phyloP scores from a whole-genome alignment of 306 rosid genomes.

The Oxytropis ochrocephala region DNA sequence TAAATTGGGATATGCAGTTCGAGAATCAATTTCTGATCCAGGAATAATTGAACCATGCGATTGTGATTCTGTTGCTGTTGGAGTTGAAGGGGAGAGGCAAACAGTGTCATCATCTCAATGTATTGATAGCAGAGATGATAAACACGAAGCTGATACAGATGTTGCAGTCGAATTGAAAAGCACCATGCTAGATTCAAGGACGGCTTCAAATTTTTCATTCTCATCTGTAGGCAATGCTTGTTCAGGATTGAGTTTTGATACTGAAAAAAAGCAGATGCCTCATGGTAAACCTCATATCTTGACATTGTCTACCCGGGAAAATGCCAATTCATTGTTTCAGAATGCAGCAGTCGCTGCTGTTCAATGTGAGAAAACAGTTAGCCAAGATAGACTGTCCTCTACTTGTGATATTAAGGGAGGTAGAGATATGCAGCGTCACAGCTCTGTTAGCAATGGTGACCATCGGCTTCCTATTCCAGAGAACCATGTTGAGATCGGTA shows the following conservation, averaged over 20 bases:
- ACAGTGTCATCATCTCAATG: slow-evolving; percentile 15
- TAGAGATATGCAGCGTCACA: slow-evolving; percentile 24
- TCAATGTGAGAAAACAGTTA: slow-evolving; percentile 32
- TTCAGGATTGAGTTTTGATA: slow-evolving; percentile 40
- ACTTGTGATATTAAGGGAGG: slow-evolving; percentile 37
- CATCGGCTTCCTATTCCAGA: slow-evolving; percentile 26
- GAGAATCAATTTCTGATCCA: slow-evolving; percentile 21
- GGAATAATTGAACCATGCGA: slow-evolving; percentile 24
- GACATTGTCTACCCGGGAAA: slow-evolving; percentile 19
- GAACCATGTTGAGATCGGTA: slow-evolving; percentile 33
- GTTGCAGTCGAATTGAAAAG: slow-evolving; percentile 23
- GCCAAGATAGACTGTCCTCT: slow-evolving; percentile 47
- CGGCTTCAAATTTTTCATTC: slow-evolving; percentile 33
- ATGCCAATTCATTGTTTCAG: slow-evolving; percentile 33
- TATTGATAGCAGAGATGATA: slow-evolving; percentile 25
- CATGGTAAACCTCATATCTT: slow-evolving; percentile 31
- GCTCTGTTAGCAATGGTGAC: slow-evolving; percentile 35
- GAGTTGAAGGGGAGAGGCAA: slow-evolving; percentile 25
- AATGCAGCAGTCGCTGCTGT: slow-evolving; percentile 25
- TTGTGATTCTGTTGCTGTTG: slow-evolving; percentile 34
- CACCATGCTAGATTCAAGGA: slow-evolving; percentile 37
- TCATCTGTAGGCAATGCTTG: slow-evolving; percentile 38
- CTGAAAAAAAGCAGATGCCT: slow-evolving; percentile 30
- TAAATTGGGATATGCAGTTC: slow-evolving; percentile 25
- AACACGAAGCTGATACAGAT: slow-evolving; percentile 29